These are phyloP conservation scores for Colletotrichum acutatum DNA, from an alignment of 2,329 filamentous ascomycete species.

Conservation along the genomic window DNA sequence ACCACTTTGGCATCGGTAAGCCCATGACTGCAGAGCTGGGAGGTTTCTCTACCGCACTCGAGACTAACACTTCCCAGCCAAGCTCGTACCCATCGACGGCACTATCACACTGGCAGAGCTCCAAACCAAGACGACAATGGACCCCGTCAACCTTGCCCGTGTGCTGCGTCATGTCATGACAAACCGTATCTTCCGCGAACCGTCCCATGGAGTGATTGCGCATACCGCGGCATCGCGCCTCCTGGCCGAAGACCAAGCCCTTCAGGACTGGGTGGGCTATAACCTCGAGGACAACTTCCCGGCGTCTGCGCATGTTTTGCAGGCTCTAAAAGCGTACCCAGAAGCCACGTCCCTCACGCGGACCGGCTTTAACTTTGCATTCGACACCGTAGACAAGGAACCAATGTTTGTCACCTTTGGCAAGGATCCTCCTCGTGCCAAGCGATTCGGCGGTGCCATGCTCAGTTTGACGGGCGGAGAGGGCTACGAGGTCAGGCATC, in stretches of 20 bases:
- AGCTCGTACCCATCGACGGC: conserved; percentile 59
- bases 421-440: conserved; percentile 57
- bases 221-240: conserved; percentile 66
- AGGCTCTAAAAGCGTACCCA: conserved; percentile 56
- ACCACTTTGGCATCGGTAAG: conserved; percentile 61
- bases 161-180: conserved; percentile 68
- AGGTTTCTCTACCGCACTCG: background rate
- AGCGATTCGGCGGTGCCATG: conserved; percentile 67
- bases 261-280: conserved; percentile 66
- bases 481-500: conserved; percentile 64
- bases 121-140: conserved; percentile 55
- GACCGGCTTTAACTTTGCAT: conserved; percentile 63
- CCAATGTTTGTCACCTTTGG: conserved; percentile 66
- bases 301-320: conserved; percentile 57
- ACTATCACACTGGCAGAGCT: conserved; percentile 59
- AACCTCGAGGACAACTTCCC: conserved; percentile 65
- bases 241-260: conserved; percentile 58
- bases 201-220: conserved; percentile 58
- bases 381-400: conserved; percentile 60
- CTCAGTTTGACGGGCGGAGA: conserved; percentile 63
- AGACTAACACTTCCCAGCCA: conserved; percentile 48
- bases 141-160: conserved; percentile 61
- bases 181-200: conserved; percentile 65
- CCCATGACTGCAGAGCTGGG: background rate
- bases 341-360: conserved; percentile 59